Percentiles rank a stretch among this genome's conserved stretches.
These are phyloP conservation scores for Blastobotrys serpentis DNA, from an alignment of 1,139 yeast species.

Conservation along the genomic window DNA sequence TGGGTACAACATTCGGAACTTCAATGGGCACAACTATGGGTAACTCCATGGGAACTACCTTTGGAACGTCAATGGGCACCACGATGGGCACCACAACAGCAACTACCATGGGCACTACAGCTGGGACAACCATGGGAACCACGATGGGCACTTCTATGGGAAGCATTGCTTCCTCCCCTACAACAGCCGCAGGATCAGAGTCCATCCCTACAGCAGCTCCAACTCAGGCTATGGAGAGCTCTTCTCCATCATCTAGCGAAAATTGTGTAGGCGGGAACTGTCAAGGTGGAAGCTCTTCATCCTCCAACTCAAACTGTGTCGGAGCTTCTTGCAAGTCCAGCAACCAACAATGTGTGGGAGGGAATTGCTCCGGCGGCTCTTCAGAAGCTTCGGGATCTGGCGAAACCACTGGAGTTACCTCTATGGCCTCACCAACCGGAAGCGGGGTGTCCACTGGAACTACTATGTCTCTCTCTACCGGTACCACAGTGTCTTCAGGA, in stretches of 20 bases:
- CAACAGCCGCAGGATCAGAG: not conserved
- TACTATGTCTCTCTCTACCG: not conserved
- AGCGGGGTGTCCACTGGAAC: constrained; percentile 2
- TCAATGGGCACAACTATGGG: not conserved
- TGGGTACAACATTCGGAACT: not conserved
- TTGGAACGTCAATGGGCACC: not conserved
- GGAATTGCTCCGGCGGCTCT: not conserved
- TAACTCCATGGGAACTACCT: not conserved
- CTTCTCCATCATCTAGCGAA: too few species aligned
- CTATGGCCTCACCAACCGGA: not conserved
- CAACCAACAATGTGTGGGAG: constrained; percentile 4
- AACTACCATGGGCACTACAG: constrained; percentile 3
- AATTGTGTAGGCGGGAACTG: not conserved
- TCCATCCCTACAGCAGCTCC: not conserved
- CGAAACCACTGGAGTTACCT: not conserved
- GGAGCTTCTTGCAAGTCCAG: not conserved
- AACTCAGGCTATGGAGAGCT: not conserved
- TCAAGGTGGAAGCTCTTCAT: not conserved
- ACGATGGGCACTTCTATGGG: not conserved
- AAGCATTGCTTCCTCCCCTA: not conserved
- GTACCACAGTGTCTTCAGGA: not conserved
- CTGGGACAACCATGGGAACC: not conserved
- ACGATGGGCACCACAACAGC: constrained; percentile 1
- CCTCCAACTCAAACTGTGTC: constrained; percentile 2
- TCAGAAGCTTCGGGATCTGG: too few species aligned